Base-by-base conservation (phyloP, 352 stramenopile genomes). In the Pythium phragmiticola region DNA sequence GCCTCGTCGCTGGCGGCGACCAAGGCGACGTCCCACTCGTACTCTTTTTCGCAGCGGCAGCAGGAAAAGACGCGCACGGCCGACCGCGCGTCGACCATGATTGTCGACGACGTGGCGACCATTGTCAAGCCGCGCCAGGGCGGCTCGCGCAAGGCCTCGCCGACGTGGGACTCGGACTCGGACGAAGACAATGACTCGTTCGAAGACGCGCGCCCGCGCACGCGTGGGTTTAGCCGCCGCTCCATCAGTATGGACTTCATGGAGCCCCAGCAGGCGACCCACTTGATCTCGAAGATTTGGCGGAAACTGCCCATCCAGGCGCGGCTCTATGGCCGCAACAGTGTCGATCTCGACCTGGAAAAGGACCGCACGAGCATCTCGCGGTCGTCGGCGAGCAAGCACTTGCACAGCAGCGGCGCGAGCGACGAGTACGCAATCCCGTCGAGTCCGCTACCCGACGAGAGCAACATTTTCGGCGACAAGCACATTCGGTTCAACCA, bases 211-310 rank as follows among this genome's bases (percentile, higher is more conserved):
- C 75, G 72, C 12, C 78, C 82, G 7, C 65, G 58, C 21, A 84
- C 74, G 39, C 80, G 76, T 21, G 79, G 80, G n/a, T 69, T 89
- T 3, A 78, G 80, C 42, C 73, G 78, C 1, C 80, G 82, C 13
- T 88, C 80, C 7, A 75, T 88, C 61, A 89, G 78, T 60, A 87
- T 91, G 78, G 82, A 91, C 70, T 88, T 88, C 54, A 84, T 91
- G 78, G 80, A 91, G 60, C 60, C 66, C 28, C 78, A 91, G 61
- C 75, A 82, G 42, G 70, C 82, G 46, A 81, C 73, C 37, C 82
- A 91, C 56, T 60, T 91, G 26, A 91, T 91, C 66, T 83, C 78
- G 7, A 91, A 91, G 70, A 85, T 89, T 54, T 91, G 82, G 82
- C 80, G 80, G 45, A 91, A 91, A 65, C 63, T 91, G 59, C 82